Percentiles rank a stretch among this genome's conserved stretches.
These are phyloP conservation scores for Amanita exitialis DNA, from an alignment of 768 basidiomycete genomes.

Conservation along the genomic window DNA sequence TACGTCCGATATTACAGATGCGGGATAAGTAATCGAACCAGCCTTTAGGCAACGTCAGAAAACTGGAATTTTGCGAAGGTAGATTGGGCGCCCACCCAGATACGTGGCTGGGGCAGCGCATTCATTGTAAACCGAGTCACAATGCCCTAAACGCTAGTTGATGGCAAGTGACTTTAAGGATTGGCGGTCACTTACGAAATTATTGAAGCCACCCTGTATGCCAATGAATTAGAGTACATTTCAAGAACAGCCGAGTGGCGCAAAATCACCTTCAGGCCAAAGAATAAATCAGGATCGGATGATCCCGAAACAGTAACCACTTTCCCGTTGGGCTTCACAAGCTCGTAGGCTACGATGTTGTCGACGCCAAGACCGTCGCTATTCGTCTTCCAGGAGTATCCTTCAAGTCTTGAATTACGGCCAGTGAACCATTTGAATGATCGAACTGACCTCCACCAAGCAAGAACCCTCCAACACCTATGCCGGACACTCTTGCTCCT, in stretches of 20 bases:
- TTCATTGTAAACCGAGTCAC: constrained; percentile 49
- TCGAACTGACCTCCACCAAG: constrained; percentile 37
- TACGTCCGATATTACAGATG: constrained; percentile 15
- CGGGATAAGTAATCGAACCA: constrained; percentile 29
- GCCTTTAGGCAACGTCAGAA: constrained; percentile 24
- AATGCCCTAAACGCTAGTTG: constrained; percentile 30
- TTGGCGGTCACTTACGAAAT: constrained; percentile 26
- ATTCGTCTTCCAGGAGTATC: constrained; percentile 43
- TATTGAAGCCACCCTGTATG: constrained; percentile 51
- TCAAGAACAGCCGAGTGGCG: too few relatives aligned
- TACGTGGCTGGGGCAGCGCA: constrained; percentile 40
- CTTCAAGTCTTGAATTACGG: constrained; percentile 18
- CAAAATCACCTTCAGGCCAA: constrained; percentile 24
- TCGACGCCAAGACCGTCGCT: constrained; percentile 19
- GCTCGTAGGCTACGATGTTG: constrained; percentile 41
- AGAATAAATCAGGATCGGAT: constrained; percentile 29
- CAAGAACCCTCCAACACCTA: constrained; percentile 36
- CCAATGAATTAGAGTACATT: background rate
- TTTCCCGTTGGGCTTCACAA: constrained; percentile 47
- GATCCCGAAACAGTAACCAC: constrained; percentile 24
- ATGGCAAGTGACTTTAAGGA: background rate
- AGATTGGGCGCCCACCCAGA: constrained; percentile 38
- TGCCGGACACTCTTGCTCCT: constrained; percentile 37
- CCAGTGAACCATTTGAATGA: constrained; percentile 21
- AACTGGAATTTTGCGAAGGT: background rate